These are phyloP conservation scores for Phoenix roebelenii DNA, from an alignment of 176 grass and related monocot species.

Conservation along the genomic window DNA sequence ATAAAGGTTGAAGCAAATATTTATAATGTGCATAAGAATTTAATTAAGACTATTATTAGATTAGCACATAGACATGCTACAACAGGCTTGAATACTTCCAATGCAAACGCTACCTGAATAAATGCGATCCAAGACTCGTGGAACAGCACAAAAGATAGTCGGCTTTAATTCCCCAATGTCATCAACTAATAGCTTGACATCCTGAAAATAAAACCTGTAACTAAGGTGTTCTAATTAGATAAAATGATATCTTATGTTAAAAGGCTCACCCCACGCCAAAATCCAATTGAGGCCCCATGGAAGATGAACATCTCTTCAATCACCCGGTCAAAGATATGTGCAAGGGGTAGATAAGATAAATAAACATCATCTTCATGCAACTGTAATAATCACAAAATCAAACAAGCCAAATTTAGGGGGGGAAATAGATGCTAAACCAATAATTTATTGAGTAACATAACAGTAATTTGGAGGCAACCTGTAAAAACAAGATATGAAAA, in stretches of 20 bases:
- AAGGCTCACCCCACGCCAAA: slow-evolving; percentile 83
- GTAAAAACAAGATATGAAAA: no score
- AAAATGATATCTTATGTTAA: slow-evolving; percentile 14
- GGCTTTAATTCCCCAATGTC: slow-evolving; percentile 82
- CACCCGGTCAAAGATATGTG: slow-evolving; percentile 92
- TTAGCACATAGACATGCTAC: no score
- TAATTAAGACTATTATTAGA: no score
- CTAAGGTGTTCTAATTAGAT: slow-evolving; percentile 12
- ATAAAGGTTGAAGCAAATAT: no score
- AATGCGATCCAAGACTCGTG: slow-evolving; percentile 91
- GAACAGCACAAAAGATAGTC: slow-evolving; percentile 90
- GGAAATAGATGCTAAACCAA: not conserved
- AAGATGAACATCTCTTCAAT: slow-evolving; percentile 96
- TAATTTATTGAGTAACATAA: no score
- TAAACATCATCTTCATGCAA: slow-evolving; percentile 64
- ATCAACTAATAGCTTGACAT: slow-evolving; percentile 87
- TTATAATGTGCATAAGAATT: no score
- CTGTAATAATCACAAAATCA: slow-evolving; percentile 23
- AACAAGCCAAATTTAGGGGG: slow-evolving; percentile 11
- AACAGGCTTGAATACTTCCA: no score
- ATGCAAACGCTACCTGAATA: slow-evolving; percentile 53
- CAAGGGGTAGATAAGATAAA: slow-evolving; percentile 93
- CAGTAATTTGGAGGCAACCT: no score
- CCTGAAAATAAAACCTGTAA: slow-evolving; percentile 38
- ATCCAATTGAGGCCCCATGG: slow-evolving; percentile 88